Conservation (phyloP, 306 rosid species). For the Vigna mungo region DNA sequence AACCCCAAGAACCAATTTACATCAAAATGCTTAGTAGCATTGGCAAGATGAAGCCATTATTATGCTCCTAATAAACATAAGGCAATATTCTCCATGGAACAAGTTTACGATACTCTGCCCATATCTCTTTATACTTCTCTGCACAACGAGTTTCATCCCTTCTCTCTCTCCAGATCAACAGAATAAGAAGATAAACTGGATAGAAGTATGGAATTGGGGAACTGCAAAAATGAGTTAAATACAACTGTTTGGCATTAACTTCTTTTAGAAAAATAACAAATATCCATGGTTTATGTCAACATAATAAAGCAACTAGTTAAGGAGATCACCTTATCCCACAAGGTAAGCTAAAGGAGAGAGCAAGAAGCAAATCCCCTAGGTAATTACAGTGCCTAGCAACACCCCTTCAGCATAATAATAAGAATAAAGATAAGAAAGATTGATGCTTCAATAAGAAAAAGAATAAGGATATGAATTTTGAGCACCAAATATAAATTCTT, state of each 20-base stretch:
- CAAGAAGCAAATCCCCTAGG: conserved; percentile 94
- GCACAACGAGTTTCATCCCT: conserved; percentile 97
- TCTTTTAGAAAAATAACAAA: neutral
- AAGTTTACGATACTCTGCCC: conserved; percentile 72
- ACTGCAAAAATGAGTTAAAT: conserved; percentile 60
- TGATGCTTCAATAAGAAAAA: conserved; percentile 33
- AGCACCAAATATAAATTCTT: neutral
- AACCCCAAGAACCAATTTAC: conserved; percentile 10
- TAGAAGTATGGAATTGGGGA: conserved; percentile 94
- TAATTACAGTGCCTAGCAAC: conserved; percentile 93
- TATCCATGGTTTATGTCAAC: conserved; percentile 13
- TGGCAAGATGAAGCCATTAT: neutral
- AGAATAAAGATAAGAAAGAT: neutral
- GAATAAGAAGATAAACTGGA: conserved; percentile 91
- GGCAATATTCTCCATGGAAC: conserved; percentile 99
- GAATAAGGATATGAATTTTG: conserved; percentile 34
- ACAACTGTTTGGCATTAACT: conserved; percentile 21
- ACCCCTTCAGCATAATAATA: conserved; percentile 68
- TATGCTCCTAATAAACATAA: conserved; percentile 46
- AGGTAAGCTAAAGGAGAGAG: conserved; percentile 92
- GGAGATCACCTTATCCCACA: conserved; percentile 85
- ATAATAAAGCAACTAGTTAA: conserved; percentile 11
- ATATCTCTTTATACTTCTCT: conserved; percentile 81
- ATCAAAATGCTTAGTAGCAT: conserved; percentile 18
- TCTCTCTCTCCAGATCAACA: conserved; percentile 94